Evolutionary conservation across 768 basidiomycete genomes (phyloP).

Genomic region (Tricholoma bakamatsutake): DNA sequence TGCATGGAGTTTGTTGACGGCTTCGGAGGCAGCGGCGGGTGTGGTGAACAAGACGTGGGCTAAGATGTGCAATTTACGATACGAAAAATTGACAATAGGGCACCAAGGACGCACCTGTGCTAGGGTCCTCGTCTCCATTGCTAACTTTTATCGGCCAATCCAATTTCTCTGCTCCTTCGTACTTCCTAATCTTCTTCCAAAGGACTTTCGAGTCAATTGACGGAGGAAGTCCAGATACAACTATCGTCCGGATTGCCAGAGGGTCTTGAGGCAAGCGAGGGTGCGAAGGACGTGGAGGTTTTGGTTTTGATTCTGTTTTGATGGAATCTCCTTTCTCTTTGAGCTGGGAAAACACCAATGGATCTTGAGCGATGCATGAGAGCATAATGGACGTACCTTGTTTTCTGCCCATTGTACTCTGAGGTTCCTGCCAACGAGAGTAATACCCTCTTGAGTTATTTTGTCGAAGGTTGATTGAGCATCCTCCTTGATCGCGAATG

Average conservation of each 20-base stretch:
- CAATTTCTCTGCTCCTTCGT: constrained; percentile 67
- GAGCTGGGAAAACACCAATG: constrained; percentile 24
- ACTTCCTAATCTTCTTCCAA: constrained; percentile 87
- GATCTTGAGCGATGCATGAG: background rate
- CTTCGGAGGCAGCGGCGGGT: constrained; percentile 60
- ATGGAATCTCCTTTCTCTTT: constrained; percentile 32
- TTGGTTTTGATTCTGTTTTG: constrained; percentile 38
- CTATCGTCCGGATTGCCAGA: constrained; percentile 76
- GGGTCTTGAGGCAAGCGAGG: constrained; percentile 51
- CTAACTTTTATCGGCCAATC: constrained; percentile 59
- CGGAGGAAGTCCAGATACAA: constrained; percentile 68
- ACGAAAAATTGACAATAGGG: background rate
- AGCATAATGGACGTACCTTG: constrained; percentile 44
- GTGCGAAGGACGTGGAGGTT: constrained; percentile 27
- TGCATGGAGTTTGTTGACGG: constrained; percentile 79
- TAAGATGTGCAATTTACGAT: constrained; percentile 15
- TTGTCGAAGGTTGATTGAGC: constrained; percentile 69
- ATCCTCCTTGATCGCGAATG: constrained; percentile 86
- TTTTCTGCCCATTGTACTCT: constrained; percentile 77
- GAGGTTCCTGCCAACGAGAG: constrained; percentile 61
- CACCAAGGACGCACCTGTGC: constrained; percentile 36
- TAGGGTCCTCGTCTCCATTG: constrained; percentile 38
- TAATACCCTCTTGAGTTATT: constrained; percentile 58
- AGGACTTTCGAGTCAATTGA: constrained; percentile 57
- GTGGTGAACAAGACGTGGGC: constrained; percentile 73